These are phyloP conservation scores for Termitomyces sp. DNA, from an alignment of 768 basidiomycete species.

Conservation along the genomic window DNA sequence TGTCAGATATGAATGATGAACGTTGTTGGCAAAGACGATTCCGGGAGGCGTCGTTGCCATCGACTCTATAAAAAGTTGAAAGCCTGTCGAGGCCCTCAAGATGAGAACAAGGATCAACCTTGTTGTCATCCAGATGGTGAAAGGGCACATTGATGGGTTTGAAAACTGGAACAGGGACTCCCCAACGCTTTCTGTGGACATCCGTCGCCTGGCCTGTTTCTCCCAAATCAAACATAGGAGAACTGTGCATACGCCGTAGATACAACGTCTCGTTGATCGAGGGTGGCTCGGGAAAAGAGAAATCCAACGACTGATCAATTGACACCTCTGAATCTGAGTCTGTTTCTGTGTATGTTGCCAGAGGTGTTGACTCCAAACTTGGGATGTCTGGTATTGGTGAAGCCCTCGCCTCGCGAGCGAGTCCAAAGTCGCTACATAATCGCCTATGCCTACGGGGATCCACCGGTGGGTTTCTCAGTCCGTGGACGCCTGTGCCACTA, in stretches of 20 bases:
- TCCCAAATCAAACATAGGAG: constrained; percentile 31
- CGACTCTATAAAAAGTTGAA: not conserved
- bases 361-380: constrained; percentile 24
- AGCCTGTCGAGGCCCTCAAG: not conserved
- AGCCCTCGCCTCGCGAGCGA: constrained; percentile 11
- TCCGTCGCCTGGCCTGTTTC: constrained; percentile 20
- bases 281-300: constrained; percentile 39
- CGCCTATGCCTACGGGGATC: constrained; percentile 25
- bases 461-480: constrained; percentile 16
- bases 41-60: not conserved
- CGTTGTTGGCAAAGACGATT: not conserved
- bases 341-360: constrained; percentile 21
- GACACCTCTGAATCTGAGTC: constrained; percentile 30
- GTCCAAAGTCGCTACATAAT: constrained; percentile 26
- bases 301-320: constrained; percentile 29
- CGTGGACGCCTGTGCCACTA: not conserved
- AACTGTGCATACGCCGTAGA: constrained; percentile 38
- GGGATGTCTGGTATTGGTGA: constrained; percentile 7
- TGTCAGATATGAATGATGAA: not conserved
- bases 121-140: not conserved
- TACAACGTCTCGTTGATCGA: constrained; percentile 27
- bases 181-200: constrained; percentile 18
- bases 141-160: not conserved
- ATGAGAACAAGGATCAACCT: not conserved
- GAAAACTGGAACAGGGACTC: not conserved